These are phyloP conservation scores for Fraxinus sp. DNA, from an alignment of 305 asterid species.

Conservation along the genomic window DNA sequence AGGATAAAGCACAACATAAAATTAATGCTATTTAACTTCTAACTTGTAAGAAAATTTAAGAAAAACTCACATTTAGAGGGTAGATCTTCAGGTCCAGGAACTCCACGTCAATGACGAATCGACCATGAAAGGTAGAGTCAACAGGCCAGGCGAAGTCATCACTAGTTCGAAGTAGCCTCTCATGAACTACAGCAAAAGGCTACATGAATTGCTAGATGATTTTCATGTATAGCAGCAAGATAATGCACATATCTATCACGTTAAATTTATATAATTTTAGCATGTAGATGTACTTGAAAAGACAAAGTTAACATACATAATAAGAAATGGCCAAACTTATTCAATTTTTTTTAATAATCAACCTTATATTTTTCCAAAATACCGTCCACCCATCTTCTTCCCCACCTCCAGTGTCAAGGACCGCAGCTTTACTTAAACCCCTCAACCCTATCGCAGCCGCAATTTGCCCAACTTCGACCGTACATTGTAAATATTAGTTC, in stretches of 20 bases:
- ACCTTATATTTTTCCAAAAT: not conserved
- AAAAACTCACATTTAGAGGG: constrained; percentile 61
- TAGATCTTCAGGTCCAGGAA: constrained; percentile 82
- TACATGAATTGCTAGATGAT: constrained; percentile 7
- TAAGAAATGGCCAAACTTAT: not conserved
- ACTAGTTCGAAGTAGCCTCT: constrained; percentile 79
- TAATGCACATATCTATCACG: not conserved
- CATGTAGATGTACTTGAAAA: not conserved
- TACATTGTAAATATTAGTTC: too few species aligned
- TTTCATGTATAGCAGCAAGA: not conserved
- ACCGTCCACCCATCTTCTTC: not conserved
- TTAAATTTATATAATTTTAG: not conserved
- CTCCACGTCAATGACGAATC: constrained; percentile 81
- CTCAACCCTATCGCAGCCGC: too few species aligned
- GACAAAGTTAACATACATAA: not conserved
- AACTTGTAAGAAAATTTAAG: not conserved
- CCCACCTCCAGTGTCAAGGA: not conserved
- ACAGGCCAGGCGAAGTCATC: constrained; percentile 89
- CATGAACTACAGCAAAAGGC: constrained; percentile 67
- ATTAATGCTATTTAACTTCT: not conserved
- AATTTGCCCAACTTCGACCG: too few species aligned
- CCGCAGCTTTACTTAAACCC: too few species aligned
- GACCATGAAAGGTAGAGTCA: constrained; percentile 68
- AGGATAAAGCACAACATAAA: not conserved
- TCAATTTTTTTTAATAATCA: not conserved